Percentiles rank a stretch among this genome's conserved stretches.
phyloP scores from a whole-genome alignment of 2,329 filamentous ascomycete species.

The Calonectria pauciramosa region DNA sequence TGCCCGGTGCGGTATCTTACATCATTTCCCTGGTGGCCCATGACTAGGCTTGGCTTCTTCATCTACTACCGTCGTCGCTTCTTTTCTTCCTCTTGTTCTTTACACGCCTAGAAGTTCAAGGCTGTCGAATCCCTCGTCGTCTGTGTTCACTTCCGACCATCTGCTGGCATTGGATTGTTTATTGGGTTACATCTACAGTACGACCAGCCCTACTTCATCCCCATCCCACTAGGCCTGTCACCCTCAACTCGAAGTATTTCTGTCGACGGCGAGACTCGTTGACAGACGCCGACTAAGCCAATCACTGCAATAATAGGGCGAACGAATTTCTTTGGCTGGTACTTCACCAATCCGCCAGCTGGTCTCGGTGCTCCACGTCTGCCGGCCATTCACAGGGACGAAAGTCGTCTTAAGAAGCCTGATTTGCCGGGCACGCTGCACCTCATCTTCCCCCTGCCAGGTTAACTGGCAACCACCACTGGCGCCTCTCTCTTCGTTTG shows the following conservation, averaged over 20 bases:
- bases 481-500: constrained; percentile 36
- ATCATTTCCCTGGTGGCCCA: constrained; percentile 39
- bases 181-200: constrained; percentile 27
- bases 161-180: constrained; percentile 28
- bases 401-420: constrained; percentile 36
- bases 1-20: constrained; percentile 42
- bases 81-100: constrained; percentile 31
- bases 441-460: constrained; percentile 38
- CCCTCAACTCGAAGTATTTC: constrained; percentile 29
- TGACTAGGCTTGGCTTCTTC: constrained; percentile 32
- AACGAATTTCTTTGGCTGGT: constrained; percentile 38
- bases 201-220: constrained; percentile 24
- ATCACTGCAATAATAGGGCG: constrained; percentile 41
- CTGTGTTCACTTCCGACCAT: constrained; percentile 28
- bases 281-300: constrained; percentile 35
- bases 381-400: constrained; percentile 43
- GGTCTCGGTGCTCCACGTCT: constrained; percentile 34
- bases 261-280: constrained; percentile 30
- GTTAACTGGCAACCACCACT: constrained; percentile 34
- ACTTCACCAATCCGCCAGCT: constrained; percentile 28
- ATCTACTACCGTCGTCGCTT: constrained; percentile 37
- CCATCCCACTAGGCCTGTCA: constrained; percentile 28
- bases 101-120: constrained; percentile 32
- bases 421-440: constrained; percentile 44
- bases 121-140: constrained; percentile 24